Evolutionary conservation across 116 monocot species (phyloP).

Genomic region (Thalassia testudinum): DNA sequence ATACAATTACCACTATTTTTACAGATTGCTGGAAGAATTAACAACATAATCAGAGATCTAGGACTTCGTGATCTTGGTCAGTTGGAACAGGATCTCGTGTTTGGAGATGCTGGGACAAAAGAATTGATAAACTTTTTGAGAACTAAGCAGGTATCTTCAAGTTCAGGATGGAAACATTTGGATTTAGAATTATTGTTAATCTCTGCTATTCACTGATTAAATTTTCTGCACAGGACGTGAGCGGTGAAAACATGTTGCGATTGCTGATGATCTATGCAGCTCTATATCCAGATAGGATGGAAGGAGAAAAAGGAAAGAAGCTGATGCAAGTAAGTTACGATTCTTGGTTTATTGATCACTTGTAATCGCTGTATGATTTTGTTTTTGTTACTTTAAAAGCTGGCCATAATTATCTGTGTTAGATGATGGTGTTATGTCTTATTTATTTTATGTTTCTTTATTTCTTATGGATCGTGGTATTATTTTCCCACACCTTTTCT

Average conservation of each 20-base stretch:
- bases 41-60: slow-evolving; percentile 46
- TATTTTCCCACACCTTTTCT: too few species aligned
- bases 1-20: background rate
- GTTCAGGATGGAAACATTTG: background rate
- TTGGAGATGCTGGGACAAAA: slow-evolving; percentile 95
- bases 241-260: slow-evolving; percentile 77
- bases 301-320: slow-evolving; percentile 77
- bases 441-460: too few species aligned
- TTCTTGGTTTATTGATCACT: background rate
- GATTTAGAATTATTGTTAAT: background rate
- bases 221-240: slow-evolving; percentile 34
- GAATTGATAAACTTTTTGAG: slow-evolving; percentile 88
- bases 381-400: too few species aligned
- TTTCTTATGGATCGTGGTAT: too few species aligned
- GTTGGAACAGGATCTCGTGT: slow-evolving; percentile 94
- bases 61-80: slow-evolving; percentile 78
- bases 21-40: slow-evolving; percentile 92
- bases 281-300: slow-evolving; percentile 87
- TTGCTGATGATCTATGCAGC: slow-evolving; percentile 86
- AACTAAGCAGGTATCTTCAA: slow-evolving; percentile 46
- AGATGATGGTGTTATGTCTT: too few species aligned
- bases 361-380: too few species aligned
- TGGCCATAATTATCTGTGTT: too few species aligned
- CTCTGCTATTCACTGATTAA: background rate
- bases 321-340: slow-evolving; percentile 60